These are phyloP conservation scores for Talaromyces proteolyticus DNA, from an alignment of 495 filamentous ascomycete species.

Conservation along the genomic window DNA sequence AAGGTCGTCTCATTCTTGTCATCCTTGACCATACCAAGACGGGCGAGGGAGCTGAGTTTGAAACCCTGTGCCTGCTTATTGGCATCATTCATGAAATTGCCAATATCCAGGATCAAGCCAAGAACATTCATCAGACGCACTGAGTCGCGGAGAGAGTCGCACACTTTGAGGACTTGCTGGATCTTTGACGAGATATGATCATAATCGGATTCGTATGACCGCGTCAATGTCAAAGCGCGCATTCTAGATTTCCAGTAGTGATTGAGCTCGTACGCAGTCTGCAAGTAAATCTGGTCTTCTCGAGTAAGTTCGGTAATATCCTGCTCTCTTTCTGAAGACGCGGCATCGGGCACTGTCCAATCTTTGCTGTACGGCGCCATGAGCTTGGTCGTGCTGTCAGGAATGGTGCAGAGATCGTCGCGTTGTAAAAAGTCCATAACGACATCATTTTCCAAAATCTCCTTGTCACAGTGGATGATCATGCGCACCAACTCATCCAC, in stretches of 20 bases:
- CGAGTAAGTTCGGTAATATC: slow-evolving; percentile 85
- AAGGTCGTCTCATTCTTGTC: slow-evolving; percentile 97
- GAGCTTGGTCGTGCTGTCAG: slow-evolving; percentile 83
- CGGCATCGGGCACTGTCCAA: slow-evolving; percentile 87
- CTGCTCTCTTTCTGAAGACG: slow-evolving; percentile 72
- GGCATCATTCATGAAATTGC: slow-evolving; percentile 99
- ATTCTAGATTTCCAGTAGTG: slow-evolving; percentile 99
- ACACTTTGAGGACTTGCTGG: slow-evolving; percentile 73
- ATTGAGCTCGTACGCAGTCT: slow-evolving; percentile 88
- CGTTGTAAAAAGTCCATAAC: slow-evolving; percentile 96
- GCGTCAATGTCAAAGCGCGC: slow-evolving; percentile 80
- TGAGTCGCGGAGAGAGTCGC: slow-evolving; percentile 84
- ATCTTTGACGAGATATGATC: slow-evolving; percentile 82
- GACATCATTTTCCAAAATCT: slow-evolving; percentile 86
- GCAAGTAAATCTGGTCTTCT: slow-evolving; percentile 91
- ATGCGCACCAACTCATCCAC: slow-evolving; percentile 81
- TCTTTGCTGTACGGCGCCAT: slow-evolving; percentile 95
- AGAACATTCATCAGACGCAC: slow-evolving; percentile 92
- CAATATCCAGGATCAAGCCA: slow-evolving; percentile 92
- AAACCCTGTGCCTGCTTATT: slow-evolving; percentile 98
- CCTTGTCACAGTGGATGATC: slow-evolving; percentile 91
- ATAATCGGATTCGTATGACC: slow-evolving; percentile 82
- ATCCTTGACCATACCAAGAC: slow-evolving; percentile 96
- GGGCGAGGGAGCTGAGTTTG: slow-evolving; percentile 92
- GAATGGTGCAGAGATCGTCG: slow-evolving; percentile 85